These are phyloP conservation scores for Sambucus nigra DNA, from an alignment of 129 eudicot genomes.

Conservation along the genomic window DNA sequence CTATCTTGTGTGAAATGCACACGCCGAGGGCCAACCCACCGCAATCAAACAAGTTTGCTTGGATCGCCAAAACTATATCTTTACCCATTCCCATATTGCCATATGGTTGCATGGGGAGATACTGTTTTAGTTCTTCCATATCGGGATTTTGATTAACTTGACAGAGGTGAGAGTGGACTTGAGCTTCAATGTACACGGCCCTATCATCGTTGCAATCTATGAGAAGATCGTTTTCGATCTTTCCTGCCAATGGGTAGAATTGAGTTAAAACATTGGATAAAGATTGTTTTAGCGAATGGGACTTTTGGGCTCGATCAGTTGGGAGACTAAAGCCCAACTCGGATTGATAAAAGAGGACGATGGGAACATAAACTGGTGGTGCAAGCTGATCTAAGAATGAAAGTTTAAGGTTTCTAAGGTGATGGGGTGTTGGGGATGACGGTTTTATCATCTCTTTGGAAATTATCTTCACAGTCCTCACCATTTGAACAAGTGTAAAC, in stretches of 20 bases:
- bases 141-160: conserved; percentile 3
- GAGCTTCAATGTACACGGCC: conserved; percentile 9
- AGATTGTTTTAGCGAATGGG: conserved; percentile 8
- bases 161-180: conserved; percentile 5
- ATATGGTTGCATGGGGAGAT: not conserved
- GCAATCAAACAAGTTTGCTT: conserved; percentile 17
- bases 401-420: conserved; percentile 2
- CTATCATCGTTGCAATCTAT: conserved; percentile 21
- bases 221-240: not conserved
- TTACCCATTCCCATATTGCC: not conserved
- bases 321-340: not conserved
- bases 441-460: conserved; percentile 23
- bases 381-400: conserved; percentile 17
- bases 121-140: not conserved
- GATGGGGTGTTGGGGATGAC: conserved; percentile 16
- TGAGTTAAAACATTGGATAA: conserved; percentile 8
- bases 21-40: conserved; percentile 22
- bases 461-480: conserved; percentile 1
- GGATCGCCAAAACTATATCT: not conserved
- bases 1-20: conserved; percentile 13
- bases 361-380: conserved; percentile 7
- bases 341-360: conserved; percentile 16
- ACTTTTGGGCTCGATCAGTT: not conserved
- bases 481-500: conserved; percentile 6
- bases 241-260: conserved; percentile 25